These are phyloP conservation scores for Haplosporangium gracile DNA, from an alignment of 192 early-diverging fungal species.

Conservation along the genomic window DNA sequence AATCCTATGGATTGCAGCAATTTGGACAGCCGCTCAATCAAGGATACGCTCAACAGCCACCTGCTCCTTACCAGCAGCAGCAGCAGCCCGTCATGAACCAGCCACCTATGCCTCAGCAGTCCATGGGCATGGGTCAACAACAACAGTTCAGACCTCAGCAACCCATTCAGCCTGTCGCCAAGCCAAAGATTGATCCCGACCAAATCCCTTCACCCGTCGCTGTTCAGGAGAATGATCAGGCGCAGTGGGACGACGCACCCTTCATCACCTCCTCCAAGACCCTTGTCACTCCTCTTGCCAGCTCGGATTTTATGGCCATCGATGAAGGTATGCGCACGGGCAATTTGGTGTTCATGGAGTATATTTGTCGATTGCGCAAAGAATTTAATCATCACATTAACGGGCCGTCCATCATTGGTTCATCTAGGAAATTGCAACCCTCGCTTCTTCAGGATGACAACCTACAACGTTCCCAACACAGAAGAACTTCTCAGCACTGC, in stretches of 20 bases:
- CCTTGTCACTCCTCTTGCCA: constrained; percentile 80
- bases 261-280: constrained; percentile 80
- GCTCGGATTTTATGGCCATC: constrained; percentile 82
- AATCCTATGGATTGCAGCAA: constrained; percentile 34
- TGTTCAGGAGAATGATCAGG: constrained; percentile 89
- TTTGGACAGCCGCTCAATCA: constrained; percentile 27
- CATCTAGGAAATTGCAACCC: constrained; percentile 87
- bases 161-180: constrained; percentile 52
- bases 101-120: constrained; percentile 49
- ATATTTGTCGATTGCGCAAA: neutral
- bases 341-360: neutral
- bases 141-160: constrained; percentile 34
- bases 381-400: neutral
- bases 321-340: constrained; percentile 80
- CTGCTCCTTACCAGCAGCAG: constrained; percentile 24
- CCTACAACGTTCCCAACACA: constrained; percentile 87
- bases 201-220: constrained; percentile 92
- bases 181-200: constrained; percentile 90
- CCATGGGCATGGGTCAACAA: constrained; percentile 39
- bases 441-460: constrained; percentile 90
- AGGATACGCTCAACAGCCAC: constrained; percentile 43
- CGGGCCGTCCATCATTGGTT: neutral
- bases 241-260: constrained; percentile 69
- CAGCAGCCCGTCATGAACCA: constrained; percentile 51
- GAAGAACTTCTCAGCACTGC: constrained; percentile 84